Evolutionary conservation across 2,329 filamentous ascomycete genomes (phyloP), one percentile per base, ranked within the genome.

Genomic region (Cadophora malorum): DNA sequence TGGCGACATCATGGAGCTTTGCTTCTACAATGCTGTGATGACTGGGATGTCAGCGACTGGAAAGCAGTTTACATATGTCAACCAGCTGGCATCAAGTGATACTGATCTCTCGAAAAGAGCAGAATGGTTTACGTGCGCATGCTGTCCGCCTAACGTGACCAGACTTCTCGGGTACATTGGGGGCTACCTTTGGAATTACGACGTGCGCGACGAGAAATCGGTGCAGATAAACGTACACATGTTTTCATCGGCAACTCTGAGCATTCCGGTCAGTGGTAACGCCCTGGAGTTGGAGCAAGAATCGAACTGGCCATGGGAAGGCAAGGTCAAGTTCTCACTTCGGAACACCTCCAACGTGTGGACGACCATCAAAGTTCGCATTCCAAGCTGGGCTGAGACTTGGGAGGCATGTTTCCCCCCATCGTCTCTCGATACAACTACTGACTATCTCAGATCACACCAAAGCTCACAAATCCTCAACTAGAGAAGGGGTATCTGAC

Each of bases 61-160:
- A 2, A 85, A 80, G 38, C 80, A 79, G 1, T 90, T 90, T 75
- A 88, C 86, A 0, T 90, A 90, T 69, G 83, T 84, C 63, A 90
- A 90, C 70, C 87, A 88, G 67, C 79, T 90, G 0, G 84, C 83
- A 0, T 87, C 85, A 41, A 86, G 82, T 9, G 82, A 84, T 8
- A 74, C 75, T 1, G 80, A 87, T 65, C 79, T 80, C 21, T 87
- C 82, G 23, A 78, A 80, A 66, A 80, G 87, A 16, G 79, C 83
- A 38, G 82, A 84, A 25, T 90, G 87, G 87, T 89, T 88, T 64
- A 83, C 83, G 61, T 84, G 82, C 47, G 85, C 86, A 6, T 89
- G 86, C 70, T 89, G 87, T 72, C 87, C 87, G 3, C 87, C 87
- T 0, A 89, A 89, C 70, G 78, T 90, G 0, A 81, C 84, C 25